Evolutionary conservation across 345 rosid genomes (phyloP), one percentile per base, ranked within the genome.

Genomic region (Rhodomyrtus tomentosa): DNA sequence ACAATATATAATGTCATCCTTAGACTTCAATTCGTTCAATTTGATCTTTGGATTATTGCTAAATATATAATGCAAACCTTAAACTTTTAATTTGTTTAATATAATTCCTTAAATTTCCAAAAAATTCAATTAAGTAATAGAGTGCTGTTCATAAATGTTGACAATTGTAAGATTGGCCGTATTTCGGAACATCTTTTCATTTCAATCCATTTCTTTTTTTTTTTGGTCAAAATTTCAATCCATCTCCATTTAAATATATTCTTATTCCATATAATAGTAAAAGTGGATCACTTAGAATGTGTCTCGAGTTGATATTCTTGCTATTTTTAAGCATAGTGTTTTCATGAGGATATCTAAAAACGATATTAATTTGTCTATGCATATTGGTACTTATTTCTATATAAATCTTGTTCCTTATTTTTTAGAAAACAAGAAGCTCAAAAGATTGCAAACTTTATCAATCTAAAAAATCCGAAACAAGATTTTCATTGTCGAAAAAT

Each of bases 51-150:
- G 21, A 32, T 5, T 62, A 16, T 32, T 68, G 0, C 20, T 68
- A 32, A 68, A 68, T 32, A 2, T 68, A 29, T 1, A 68, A 68
- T 8, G 1, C 9, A 18, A 11, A 29, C 0, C 0, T 0, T 32
- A 16, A 18, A 18, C 1, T 68, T 32, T 68, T 5, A 62, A 32
- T 62, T 68, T 68, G 0, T 68, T 68, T 5, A 20, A 36, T 68
- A 2, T 0, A 20, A 1, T 20, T 1, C 45, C 3, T 36, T 13
- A 8, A 68, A 12, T 36, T 68, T 32, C 24, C 21, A 18, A 68
- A 3, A 36, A 9, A 55, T 10, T 55, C n/a, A 22, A 22, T 22
- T 55, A 9, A 22, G n/a, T 55, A 25, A 5, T 53, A 20, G 3
- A 0, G 10, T 7, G 6, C 12, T 21, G 24, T 55, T 22, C 58